phyloP scores from a whole-genome alignment of 2,329 filamentous ascomycete genomes.

The Biscogniauxia marginata region DNA sequence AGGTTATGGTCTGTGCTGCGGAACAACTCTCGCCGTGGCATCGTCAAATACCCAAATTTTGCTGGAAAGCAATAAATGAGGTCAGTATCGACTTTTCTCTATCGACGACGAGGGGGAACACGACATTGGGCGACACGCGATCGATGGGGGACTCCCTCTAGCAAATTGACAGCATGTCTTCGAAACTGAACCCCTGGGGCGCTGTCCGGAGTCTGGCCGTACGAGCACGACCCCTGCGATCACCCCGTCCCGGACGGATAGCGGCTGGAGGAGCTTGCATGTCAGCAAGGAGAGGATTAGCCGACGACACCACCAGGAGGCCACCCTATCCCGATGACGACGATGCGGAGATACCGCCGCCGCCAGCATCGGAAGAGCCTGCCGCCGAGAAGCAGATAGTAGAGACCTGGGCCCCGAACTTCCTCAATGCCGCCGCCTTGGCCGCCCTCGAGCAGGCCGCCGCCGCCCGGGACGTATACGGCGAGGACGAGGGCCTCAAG shows the following conservation, averaged over 20 bases:
- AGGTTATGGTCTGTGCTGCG: neutral
- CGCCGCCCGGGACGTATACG: conserved; percentile 23
- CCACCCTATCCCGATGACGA: conserved; percentile 10
- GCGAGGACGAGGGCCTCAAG: conserved; percentile 62
- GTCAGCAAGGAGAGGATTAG: conserved; percentile 22
- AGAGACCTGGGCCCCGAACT: conserved; percentile 30
- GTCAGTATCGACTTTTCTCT: no score
- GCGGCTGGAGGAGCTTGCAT: conserved; percentile 8
- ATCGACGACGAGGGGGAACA: conserved; percentile 3
- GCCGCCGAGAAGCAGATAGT: conserved; percentile 11
- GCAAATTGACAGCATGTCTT: conserved; percentile 27
- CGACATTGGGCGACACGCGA: conserved; percentile 4
- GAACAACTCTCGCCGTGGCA: conserved; percentile 10
- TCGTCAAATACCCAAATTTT: conserved; percentile 3
- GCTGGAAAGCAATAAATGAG: conserved; percentile 1
- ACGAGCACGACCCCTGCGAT: conserved; percentile 24
- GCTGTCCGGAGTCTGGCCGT: conserved; percentile 29
- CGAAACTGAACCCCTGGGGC: conserved; percentile 31
- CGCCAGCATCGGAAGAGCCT: neutral
- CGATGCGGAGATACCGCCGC: conserved; percentile 7
- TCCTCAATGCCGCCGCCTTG: conserved; percentile 28
- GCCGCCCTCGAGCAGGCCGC: conserved; percentile 30
- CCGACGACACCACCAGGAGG: conserved; percentile 18
- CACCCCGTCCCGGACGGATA: conserved; percentile 6
- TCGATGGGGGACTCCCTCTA: conserved; percentile 13